Evolutionary conservation across 148 eudicot species (phyloP).

Genomic region (Drosera capensis): DNA sequence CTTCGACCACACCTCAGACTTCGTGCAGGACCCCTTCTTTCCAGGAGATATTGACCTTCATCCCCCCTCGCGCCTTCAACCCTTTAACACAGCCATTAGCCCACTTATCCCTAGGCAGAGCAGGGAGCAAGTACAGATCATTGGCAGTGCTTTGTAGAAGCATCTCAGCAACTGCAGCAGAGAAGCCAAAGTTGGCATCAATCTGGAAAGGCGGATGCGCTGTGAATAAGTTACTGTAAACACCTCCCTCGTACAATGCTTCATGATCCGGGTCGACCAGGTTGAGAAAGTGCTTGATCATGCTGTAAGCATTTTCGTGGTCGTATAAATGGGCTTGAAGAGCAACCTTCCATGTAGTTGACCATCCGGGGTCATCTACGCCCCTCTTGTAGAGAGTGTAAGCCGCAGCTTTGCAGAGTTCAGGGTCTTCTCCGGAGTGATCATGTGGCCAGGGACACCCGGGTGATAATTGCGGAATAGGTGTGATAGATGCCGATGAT

Average conservation of each 20-base stretch:
- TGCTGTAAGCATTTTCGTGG: slow-evolving; percentile 52
- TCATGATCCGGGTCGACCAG: slow-evolving; percentile 66
- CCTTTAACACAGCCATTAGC: slow-evolving; percentile 69
- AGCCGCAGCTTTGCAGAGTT: slow-evolving; percentile 70
- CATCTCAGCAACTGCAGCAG: slow-evolving; percentile 83
- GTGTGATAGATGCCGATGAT: slow-evolving; percentile 80
- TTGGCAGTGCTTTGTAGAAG: slow-evolving; percentile 73
- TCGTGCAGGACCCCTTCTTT: slow-evolving; percentile 56
- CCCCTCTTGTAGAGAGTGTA: slow-evolving; percentile 54
- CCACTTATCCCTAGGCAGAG: slow-evolving; percentile 79
- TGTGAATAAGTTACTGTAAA: slow-evolving; percentile 72
- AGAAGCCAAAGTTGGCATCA: slow-evolving; percentile 80
- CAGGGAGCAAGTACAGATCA: slow-evolving; percentile 70
- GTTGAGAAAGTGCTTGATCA: slow-evolving; percentile 65
- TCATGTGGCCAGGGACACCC: slow-evolving; percentile 70
- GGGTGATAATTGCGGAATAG: slow-evolving; percentile 67
- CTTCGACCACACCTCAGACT: slow-evolving; percentile 48
- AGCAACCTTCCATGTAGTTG: slow-evolving; percentile 72
- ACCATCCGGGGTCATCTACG: slow-evolving; percentile 88
- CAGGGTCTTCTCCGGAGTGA: slow-evolving; percentile 49
- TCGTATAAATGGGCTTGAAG: slow-evolving; percentile 61
- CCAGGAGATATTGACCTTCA: slow-evolving; percentile 71
- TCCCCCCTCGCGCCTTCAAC: slow-evolving; percentile 66
- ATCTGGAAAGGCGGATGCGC: slow-evolving; percentile 94
- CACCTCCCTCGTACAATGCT: slow-evolving; percentile 52